These are phyloP conservation scores for Scytalidium lignicola DNA, from an alignment of 2,329 filamentous ascomycete species.

Conservation along the genomic window DNA sequence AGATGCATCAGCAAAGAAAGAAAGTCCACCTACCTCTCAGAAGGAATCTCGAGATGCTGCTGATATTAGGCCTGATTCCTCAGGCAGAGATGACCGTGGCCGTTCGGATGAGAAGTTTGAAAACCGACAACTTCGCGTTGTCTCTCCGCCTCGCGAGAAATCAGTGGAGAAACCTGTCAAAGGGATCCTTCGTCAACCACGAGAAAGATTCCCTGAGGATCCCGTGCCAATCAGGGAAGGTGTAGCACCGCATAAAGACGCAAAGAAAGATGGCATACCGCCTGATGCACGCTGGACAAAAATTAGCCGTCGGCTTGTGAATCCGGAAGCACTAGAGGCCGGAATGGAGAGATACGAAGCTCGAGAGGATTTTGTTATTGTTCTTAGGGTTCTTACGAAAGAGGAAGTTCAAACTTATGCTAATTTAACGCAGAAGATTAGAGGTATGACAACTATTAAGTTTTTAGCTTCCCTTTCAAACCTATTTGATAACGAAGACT, in stretches of 20 bases:
- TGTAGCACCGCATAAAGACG: constrained; percentile 89
- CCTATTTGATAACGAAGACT: background rate
- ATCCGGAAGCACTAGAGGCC: constrained; percentile 77
- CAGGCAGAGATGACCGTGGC: background rate
- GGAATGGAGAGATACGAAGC: constrained; percentile 92
- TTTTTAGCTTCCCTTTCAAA: constrained; percentile 5
- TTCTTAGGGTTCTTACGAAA: constrained; percentile 77
- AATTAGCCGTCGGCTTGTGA: constrained; percentile 82
- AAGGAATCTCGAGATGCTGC: background rate
- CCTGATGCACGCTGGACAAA: constrained; percentile 87
- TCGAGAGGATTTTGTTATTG: constrained; percentile 89
- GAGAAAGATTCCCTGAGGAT: constrained; percentile 80
- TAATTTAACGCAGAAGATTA: constrained; percentile 71
- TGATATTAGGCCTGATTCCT: background rate
- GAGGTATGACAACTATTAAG: constrained; percentile 52
- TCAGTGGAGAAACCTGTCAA: constrained; percentile 66
- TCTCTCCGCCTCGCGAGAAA: constrained; percentile 63
- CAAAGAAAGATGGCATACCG: constrained; percentile 70
- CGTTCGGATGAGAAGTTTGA: background rate
- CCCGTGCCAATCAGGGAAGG: constrained; percentile 79
- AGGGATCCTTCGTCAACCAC: constrained; percentile 81
- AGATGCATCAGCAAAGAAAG: constrained; percentile 9
- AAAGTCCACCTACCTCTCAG: background rate
- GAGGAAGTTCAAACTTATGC: constrained; percentile 89
- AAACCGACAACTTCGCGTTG: constrained; percentile 44